Evolutionary conservation across 1,284 basidiomycete genomes (phyloP), one percentile per base, ranked within the genome.

Genomic region (Vanrija pseudolonga): DNA sequence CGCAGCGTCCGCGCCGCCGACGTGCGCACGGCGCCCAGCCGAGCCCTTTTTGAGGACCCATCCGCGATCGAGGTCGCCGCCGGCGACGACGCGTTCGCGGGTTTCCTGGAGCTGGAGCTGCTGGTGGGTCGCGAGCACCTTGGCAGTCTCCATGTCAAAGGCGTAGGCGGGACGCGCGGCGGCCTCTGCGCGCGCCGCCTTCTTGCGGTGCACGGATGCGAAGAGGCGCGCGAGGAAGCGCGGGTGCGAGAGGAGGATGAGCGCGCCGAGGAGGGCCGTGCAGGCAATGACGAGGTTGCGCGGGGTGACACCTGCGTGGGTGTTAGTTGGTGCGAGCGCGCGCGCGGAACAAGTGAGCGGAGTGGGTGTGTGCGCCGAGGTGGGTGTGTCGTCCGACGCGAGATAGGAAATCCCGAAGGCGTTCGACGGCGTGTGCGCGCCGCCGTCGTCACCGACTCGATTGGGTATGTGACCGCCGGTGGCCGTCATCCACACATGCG

Each of bases 181-280:
- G 19, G 47, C 57, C 20, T 48, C 44, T 18, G 41, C 46, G 20
- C 41, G 32, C 14, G 46, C 26, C 18, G 47, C 22, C 28, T 47
- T 37, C 26, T 50, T 38, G 48, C 45, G 47, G 42, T 55, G 55
- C 19, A 63, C 23, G 4, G 72, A 73, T 19, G 74, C 67, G 51
- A 70, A 68, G 8, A 73, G 47, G 12, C 74, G 65, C 19, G 67
- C 71, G 23, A 74, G 61, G 57, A 76, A 72, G n/a, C 71, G 64
- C 23, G 69, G 62, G 48, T 70, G 66, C 4, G 62, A 52, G n/a
- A 71, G 43, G 38, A 72, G 43, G 47, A 74, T 61, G 52, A 60
- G 62, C 15, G 71, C 28, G 32, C 62, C 52, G 9, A 72, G 54
- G 17, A 76, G 51, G 4, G 41, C 67, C 0, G 55, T 62, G 12